Conservation (phyloP, 768 basidiomycete species). For the Phallus indusiatus region DNA sequence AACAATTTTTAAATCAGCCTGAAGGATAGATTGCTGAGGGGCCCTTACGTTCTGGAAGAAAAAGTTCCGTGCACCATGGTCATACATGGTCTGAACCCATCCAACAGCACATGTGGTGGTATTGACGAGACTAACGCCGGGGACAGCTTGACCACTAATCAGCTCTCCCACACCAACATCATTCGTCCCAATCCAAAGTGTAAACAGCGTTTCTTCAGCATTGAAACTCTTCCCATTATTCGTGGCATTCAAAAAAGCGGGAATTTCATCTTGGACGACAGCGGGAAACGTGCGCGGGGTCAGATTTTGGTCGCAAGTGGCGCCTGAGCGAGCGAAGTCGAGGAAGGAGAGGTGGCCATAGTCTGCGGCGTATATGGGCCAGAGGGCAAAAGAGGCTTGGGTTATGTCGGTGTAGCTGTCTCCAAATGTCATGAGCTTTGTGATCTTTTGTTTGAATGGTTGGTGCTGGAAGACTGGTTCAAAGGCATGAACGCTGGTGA, state of each 20-base stretch:
- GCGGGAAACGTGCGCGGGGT: constrained; percentile 34
- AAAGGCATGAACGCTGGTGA: background rate
- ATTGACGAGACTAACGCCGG: constrained; percentile 45
- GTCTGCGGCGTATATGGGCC: constrained; percentile 52
- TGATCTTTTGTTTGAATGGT: constrained; percentile 25
- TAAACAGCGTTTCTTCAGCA: constrained; percentile 46
- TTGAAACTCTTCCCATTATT: constrained; percentile 28
- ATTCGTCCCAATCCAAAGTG: constrained; percentile 57
- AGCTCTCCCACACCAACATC: constrained; percentile 50
- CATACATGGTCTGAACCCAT: constrained; percentile 48
- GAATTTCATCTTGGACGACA: constrained; percentile 49
- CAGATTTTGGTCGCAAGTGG: constrained; percentile 28
- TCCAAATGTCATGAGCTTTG: constrained; percentile 58
- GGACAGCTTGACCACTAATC: constrained; percentile 37
- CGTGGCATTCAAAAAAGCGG: constrained; percentile 17
- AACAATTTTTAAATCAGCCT: background rate
- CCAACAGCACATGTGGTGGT: constrained; percentile 49
- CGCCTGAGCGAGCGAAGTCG: constrained; percentile 53
- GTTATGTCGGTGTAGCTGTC: constrained; percentile 53
- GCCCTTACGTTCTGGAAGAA: constrained; percentile 44
- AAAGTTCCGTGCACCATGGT: constrained; percentile 54
- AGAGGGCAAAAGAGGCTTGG: constrained; percentile 26
- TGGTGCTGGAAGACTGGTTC: background rate
- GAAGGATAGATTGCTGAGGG: background rate
- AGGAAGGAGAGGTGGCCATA: constrained; percentile 44